Evolutionary conservation across 2,329 filamentous ascomycete genomes (phyloP).

Genomic region (Pseudovirgaria hyperparasitica): DNA sequence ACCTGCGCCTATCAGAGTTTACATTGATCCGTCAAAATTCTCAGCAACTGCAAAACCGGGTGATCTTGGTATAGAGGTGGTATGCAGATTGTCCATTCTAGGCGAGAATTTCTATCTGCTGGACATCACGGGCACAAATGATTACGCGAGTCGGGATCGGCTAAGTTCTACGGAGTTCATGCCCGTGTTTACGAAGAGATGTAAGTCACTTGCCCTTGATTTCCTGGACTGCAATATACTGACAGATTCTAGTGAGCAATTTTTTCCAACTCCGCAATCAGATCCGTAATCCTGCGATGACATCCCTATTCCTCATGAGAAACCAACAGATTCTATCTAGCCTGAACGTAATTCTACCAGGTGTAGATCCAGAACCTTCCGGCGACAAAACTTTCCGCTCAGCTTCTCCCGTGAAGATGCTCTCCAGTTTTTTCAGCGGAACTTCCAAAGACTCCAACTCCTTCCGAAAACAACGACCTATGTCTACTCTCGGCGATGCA

Average conservation of each 20-base stretch:
- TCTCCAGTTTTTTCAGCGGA: constrained; percentile 68
- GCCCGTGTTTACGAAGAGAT: constrained; percentile 58
- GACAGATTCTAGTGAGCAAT: constrained; percentile 46
- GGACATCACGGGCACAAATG: constrained; percentile 52
- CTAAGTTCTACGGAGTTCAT: constrained; percentile 61
- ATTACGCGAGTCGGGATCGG: constrained; percentile 60
- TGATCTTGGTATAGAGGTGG: constrained; percentile 52
- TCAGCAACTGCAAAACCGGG: constrained; percentile 38
- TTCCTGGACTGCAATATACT: not conserved
- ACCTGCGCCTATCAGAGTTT: constrained; percentile 56
- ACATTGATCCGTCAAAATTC: constrained; percentile 58
- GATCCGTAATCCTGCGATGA: constrained; percentile 50
- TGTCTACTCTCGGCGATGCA: constrained; percentile 20
- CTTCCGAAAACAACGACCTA: constrained; percentile 14
- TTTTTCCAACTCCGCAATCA: constrained; percentile 59
- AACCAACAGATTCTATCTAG: constrained; percentile 66
- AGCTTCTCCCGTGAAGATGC: constrained; percentile 79
- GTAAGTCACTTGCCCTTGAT: constrained; percentile 34
- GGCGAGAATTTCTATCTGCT: constrained; percentile 44
- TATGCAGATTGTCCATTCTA: constrained; percentile 46
- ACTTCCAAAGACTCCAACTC: constrained; percentile 29
- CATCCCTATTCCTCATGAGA: constrained; percentile 59
- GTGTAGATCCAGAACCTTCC: constrained; percentile 41
- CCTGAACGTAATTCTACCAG: constrained; percentile 49
- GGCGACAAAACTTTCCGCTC: constrained; percentile 49